Percentiles rank a stretch among this genome's conserved stretches.
phyloP scores from a whole-genome alignment of 2,329 filamentous ascomycete species.

The Hansfordia pulvinata region DNA sequence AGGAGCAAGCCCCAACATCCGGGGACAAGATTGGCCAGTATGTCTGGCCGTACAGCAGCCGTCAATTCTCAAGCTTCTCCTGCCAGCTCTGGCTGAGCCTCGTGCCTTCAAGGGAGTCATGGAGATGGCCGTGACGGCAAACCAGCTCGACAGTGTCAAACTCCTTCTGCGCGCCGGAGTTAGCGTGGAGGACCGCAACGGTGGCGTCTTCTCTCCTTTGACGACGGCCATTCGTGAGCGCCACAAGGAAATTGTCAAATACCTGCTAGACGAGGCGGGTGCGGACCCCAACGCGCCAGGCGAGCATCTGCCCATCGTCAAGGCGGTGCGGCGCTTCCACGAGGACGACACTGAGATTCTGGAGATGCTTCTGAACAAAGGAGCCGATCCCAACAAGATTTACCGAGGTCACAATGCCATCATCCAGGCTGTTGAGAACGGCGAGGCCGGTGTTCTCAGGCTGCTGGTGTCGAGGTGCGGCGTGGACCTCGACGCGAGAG shows the following conservation, averaged over 20 bases:
- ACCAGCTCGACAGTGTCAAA: slow-evolving; percentile 54
- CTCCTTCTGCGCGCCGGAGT: slow-evolving; percentile 50
- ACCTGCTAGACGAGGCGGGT: slow-evolving; percentile 44
- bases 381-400: slow-evolving; percentile 54
- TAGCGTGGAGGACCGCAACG: slow-evolving; percentile 58
- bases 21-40: slow-evolving; percentile 58
- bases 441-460: slow-evolving; percentile 37
- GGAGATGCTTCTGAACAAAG: slow-evolving; percentile 46
- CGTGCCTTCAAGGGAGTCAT: slow-evolving; percentile 52
- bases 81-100: slow-evolving; percentile 41
- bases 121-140: slow-evolving; percentile 53
- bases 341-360: slow-evolving; percentile 44
- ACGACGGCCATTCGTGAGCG: slow-evolving; percentile 55
- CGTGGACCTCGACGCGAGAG: slow-evolving; percentile 35
- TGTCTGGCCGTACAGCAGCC: slow-evolving; percentile 55
- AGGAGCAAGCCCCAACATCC: slow-evolving; percentile 47
- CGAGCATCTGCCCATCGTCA: slow-evolving; percentile 59
- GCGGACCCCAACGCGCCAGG: slow-evolving; percentile 55
- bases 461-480: slow-evolving; percentile 34
- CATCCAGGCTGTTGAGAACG: slow-evolving; percentile 53
- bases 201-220: slow-evolving; percentile 57
- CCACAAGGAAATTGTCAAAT: slow-evolving; percentile 44
- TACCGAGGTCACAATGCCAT: slow-evolving; percentile 54
- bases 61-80: slow-evolving; percentile 41
- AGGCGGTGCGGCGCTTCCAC: slow-evolving; percentile 47